phyloP scores from a whole-genome alignment of 768 basidiomycete species.

The Leucocoprinus birnbaumii region DNA sequence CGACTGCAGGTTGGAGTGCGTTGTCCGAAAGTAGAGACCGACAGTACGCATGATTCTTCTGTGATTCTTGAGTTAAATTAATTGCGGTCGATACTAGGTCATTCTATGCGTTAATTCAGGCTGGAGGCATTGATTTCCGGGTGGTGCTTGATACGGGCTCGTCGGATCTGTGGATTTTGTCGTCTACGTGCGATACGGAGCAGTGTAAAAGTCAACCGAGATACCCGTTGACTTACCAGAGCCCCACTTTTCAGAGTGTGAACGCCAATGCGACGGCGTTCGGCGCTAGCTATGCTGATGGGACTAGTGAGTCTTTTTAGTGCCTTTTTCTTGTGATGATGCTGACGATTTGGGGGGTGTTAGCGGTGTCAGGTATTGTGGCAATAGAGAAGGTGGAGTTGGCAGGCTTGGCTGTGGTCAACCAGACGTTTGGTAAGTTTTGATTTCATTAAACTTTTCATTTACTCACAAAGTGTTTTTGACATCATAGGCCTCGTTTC shows the following conservation, averaged over 20 bases:
- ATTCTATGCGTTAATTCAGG: slow-evolving; percentile 60
- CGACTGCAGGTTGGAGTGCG: slow-evolving; percentile 37
- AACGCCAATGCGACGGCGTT: slow-evolving; percentile 63
- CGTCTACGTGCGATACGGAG: slow-evolving; percentile 56
- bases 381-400: slow-evolving; percentile 61
- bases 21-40: slow-evolving; percentile 45
- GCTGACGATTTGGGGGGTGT: neutral
- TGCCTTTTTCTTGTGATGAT: neutral
- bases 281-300: slow-evolving; percentile 61
- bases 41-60: slow-evolving; percentile 29
- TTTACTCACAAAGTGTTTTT: slow-evolving; percentile 8
- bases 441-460: neutral
- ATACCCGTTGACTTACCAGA: slow-evolving; percentile 67
- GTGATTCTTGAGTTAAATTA: too few relatives aligned
- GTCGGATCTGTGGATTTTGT: slow-evolving; percentile 68
- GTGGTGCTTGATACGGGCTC: slow-evolving; percentile 76
- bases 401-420: slow-evolving; percentile 54
- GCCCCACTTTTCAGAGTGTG: slow-evolving; percentile 60
- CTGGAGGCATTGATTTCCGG: slow-evolving; percentile 64
- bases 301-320: slow-evolving; percentile 55
- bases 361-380: slow-evolving; percentile 69
- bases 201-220: slow-evolving; percentile 58
- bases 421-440: slow-evolving; percentile 66
- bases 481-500: slow-evolving; percentile 51
- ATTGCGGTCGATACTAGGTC: too few relatives aligned